Evolutionary conservation across 768 basidiomycete species (phyloP), one percentile per base, ranked within the genome.

Genomic region (Termitomyces sp.): DNA sequence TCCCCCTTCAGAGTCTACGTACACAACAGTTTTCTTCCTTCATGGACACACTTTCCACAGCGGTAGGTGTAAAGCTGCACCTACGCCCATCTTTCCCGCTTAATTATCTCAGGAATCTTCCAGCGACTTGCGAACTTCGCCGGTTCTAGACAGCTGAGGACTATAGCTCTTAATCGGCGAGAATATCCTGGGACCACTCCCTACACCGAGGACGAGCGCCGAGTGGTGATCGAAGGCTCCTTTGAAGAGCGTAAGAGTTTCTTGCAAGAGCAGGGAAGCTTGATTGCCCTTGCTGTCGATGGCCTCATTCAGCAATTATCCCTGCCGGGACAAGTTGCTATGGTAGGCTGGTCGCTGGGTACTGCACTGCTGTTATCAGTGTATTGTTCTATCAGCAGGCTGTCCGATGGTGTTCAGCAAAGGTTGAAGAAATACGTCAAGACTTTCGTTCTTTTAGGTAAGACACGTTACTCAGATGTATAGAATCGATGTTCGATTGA

Each of bases 91-190:
- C 17, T 6, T 25, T 12, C 32, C 11, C 29, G 6, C 50, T 45
- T n/a, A 47, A 7, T 8, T 15, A 29, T 42, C 36, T 32, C 47
- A 74, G 73, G 69, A 1, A 63, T 66, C 12, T 73, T 73, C 46
- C 63, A 60, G 53, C 66, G 65, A 43, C 66, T 73, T 38, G 52
- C 60, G 20, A 58, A 63, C 2, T 36, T 65, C 6, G 72, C 71
- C 0, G 2, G 32, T 17, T 56, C 68, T 11, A 59, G 61, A 40
- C 61, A 60, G 11, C 55, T 72, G 20, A 71, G 76, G 12, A 45
- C 72, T 6, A 70, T 77, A 32, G 60, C 62, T 17, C 53, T 75
- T n/a, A 76, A 76, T 51, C 71, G 75, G n/a, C 71, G 76, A 7
- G 67, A 71, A 43, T 76, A 76, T 56, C 71, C 70, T 0, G 72